Conservation (phyloP, 805 yeast species). For the Kazachstania taianensis region DNA sequence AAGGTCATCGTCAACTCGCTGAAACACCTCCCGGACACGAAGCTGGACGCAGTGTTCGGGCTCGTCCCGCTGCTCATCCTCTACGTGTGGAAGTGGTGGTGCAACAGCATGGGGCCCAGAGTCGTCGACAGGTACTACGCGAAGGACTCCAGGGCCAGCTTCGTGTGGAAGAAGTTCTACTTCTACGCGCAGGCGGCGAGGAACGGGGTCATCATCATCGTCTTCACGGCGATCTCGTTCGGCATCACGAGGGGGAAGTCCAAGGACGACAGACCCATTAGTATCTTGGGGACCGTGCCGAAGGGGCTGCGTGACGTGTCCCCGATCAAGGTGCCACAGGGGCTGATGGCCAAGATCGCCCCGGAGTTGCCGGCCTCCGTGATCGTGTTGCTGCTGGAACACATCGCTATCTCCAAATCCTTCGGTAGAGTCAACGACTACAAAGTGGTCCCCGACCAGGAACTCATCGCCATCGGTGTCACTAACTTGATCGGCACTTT, state of each 20-base stretch:
- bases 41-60: conserved; percentile 84
- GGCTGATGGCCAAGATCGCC: conserved; percentile 51
- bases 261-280: conserved; percentile 33
- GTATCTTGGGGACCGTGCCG: conserved; percentile 69
- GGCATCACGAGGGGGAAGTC: conserved; percentile 48
- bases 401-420: conserved; percentile 86
- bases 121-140: conserved; percentile 43
- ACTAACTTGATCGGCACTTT: conserved; percentile 86
- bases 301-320: conserved; percentile 74
- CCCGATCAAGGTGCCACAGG: conserved; percentile 52
- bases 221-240: conserved; percentile 79
- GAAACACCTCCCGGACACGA: conserved; percentile 59
- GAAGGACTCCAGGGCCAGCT: conserved; percentile 12
- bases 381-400: conserved; percentile 76
- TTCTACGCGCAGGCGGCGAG: conserved; percentile 71
- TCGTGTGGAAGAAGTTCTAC: conserved; percentile 32
- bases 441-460: conserved; percentile 87
- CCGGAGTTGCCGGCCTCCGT: conserved; percentile 78
- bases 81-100: conserved; percentile 57
- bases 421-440: conserved; percentile 89
- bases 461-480: conserved; percentile 85
- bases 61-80: conserved; percentile 62
- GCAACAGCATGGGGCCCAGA: conserved; percentile 46
- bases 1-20: conserved; percentile 59
- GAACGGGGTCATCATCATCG: conserved; percentile 70